phyloP scores from a whole-genome alignment of 2,329 filamentous ascomycete genomes.

The Graphium sp. region DNA sequence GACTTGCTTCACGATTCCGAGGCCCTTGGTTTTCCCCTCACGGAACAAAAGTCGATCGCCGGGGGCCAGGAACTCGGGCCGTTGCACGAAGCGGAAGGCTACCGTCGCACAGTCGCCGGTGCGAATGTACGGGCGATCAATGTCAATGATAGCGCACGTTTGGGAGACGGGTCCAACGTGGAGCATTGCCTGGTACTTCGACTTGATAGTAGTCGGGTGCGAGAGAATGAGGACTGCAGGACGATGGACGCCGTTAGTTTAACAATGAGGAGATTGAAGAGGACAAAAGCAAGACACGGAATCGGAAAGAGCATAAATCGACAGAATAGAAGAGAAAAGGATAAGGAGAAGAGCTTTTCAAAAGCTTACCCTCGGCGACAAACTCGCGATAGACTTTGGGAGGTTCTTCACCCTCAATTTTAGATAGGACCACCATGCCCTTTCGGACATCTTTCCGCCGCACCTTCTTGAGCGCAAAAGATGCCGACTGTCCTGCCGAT shows the following conservation, averaged over 20 bases:
- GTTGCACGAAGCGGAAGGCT: conserved; percentile 85
- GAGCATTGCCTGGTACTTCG: conserved; percentile 94
- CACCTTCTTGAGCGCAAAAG: conserved; percentile 77
- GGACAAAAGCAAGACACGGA: conserved; percentile 1
- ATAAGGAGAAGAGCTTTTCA: neutral
- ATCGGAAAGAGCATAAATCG: too few relatives aligned
- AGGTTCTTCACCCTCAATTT: conserved; percentile 51
- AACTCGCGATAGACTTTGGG: conserved; percentile 64
- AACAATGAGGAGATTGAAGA: conserved; percentile 1
- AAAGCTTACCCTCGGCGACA: conserved; percentile 49
- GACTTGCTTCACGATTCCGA: conserved; percentile 84
- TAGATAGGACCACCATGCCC: conserved; percentile 91
- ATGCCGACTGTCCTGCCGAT: conserved; percentile 81
- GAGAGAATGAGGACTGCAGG: conserved; percentile 73
- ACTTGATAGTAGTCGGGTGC: conserved; percentile 93
- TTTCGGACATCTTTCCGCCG: conserved; percentile 87
- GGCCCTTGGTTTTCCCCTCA: conserved; percentile 84
- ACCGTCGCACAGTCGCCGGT: conserved; percentile 90
- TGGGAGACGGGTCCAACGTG: conserved; percentile 91
- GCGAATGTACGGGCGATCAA: conserved; percentile 87
- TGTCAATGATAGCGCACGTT: conserved; percentile 93
- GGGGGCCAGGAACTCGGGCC: conserved; percentile 78
- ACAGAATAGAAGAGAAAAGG: neutral
- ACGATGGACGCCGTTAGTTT: conserved; percentile 7
- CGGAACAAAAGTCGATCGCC: conserved; percentile 86